Percentiles rank a stretch among this genome's conserved stretches.
Conservation (phyloP, 2,329 filamentous ascomycete species). For the Pseudophaeomoniella oleicola region DNA sequence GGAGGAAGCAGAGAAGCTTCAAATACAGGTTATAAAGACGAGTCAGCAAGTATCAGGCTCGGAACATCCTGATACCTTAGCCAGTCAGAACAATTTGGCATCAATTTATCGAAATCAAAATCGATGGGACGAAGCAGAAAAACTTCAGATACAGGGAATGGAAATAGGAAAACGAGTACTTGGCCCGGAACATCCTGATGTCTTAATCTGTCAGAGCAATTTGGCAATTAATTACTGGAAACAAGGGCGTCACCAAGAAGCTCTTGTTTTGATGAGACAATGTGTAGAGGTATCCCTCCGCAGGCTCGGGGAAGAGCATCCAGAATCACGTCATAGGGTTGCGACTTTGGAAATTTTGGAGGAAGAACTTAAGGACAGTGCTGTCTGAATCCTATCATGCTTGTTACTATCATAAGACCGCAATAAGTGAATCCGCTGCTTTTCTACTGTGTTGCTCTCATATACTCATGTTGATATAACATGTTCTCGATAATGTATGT, state of each 20-base stretch:
- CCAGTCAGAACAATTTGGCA: slow-evolving; percentile 10
- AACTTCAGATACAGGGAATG: slow-evolving; percentile 5
- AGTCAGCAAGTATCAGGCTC: slow-evolving; percentile 8
- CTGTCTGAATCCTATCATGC: too few relatives aligned
- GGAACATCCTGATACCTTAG: slow-evolving; percentile 14
- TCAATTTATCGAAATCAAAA: slow-evolving; percentile 6
- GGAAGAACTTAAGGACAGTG: too few relatives aligned
- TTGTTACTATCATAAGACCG: too few relatives aligned
- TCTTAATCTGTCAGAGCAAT: slow-evolving; percentile 3
- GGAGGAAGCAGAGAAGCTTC: slow-evolving; percentile 10
- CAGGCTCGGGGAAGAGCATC: slow-evolving; percentile 9
- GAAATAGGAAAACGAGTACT: slow-evolving; percentile 8
- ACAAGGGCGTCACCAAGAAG: slow-evolving; percentile 6
- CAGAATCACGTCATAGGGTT: slow-evolving; percentile 6
- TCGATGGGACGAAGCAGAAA: slow-evolving; percentile 10
- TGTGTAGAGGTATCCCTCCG: slow-evolving; percentile 8
- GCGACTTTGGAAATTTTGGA: too few relatives aligned
- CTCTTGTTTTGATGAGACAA: slow-evolving; percentile 7
- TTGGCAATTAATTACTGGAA: slow-evolving; percentile 8
- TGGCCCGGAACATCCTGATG: slow-evolving; percentile 9
- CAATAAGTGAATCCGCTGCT: too few relatives aligned
- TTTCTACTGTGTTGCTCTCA: too few relatives aligned
- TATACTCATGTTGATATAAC: too few relatives aligned
- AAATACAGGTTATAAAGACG: slow-evolving; percentile 7
- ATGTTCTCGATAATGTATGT: too few relatives aligned